These are phyloP conservation scores for Incumbomyces lentus DNA, from an alignment of 2,329 filamentous ascomycete genomes.

Conservation along the genomic window DNA sequence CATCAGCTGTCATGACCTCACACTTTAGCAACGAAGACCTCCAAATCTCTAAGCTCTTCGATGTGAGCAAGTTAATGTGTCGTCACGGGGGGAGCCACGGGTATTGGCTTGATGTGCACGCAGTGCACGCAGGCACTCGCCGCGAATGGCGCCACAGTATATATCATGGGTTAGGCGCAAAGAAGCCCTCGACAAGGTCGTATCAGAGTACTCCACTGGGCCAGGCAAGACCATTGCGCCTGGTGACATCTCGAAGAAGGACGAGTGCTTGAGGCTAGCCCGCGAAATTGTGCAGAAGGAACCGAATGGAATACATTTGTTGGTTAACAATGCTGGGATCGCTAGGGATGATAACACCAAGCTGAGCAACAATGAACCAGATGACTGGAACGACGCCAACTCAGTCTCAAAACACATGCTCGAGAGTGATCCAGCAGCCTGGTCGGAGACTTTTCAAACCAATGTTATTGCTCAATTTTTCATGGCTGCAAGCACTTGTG, in stretches of 20 bases:
- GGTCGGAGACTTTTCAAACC: conserved; percentile 42
- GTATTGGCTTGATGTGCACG: conserved; percentile 24
- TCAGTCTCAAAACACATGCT: conserved; percentile 43
- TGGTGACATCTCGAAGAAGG: conserved; percentile 42
- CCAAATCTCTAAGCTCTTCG: conserved; percentile 22
- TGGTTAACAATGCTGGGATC: conserved; percentile 31
- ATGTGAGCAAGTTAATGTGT: conserved; percentile 23
- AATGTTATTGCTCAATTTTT: conserved; percentile 44
- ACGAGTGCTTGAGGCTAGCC: conserved; percentile 38
- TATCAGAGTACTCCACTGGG: conserved; percentile 37
- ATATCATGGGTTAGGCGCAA: conserved; percentile 24
- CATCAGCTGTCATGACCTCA: conserved; percentile 1
- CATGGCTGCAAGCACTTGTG: conserved; percentile 45
- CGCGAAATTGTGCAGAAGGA: conserved; percentile 44
- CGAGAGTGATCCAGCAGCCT: conserved; percentile 33
- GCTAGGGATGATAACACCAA: conserved; percentile 43
- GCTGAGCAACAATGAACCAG: conserved; percentile 40
- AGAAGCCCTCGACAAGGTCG: conserved; percentile 24
- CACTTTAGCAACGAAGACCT: conserved; percentile 16
- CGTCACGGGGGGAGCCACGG: conserved; percentile 25
- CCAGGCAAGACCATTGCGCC: conserved; percentile 39
- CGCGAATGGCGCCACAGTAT: conserved; percentile 26
- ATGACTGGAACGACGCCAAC: conserved; percentile 35
- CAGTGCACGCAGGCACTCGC: conserved; percentile 23
- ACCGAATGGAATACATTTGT: conserved; percentile 42